phyloP scores from a whole-genome alignment of 148 eudicot genomes.

The Persicaria maculosa region DNA sequence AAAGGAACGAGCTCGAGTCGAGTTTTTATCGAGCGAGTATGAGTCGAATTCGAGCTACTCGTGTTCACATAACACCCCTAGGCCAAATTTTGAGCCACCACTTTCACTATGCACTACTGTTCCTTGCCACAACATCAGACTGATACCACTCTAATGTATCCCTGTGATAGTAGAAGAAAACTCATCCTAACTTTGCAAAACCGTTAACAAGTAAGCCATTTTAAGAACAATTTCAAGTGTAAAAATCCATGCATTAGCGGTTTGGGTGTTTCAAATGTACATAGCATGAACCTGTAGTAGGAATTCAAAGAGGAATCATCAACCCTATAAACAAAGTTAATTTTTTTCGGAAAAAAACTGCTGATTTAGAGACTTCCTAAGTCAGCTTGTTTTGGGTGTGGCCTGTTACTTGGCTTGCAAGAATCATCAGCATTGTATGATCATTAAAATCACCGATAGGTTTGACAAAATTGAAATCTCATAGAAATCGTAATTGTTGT shows the following conservation, averaged over 20 bases:
- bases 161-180: not conserved
- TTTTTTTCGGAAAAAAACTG: not conserved
- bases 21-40: too few relatives aligned
- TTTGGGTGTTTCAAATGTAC: not conserved
- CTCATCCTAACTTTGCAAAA: not conserved
- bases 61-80: too few relatives aligned
- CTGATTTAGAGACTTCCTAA: not conserved
- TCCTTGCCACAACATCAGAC: not conserved
- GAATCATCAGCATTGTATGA: not conserved
- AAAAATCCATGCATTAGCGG: not conserved
- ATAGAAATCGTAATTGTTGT: not conserved
- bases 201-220: not conserved
- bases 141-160: not conserved
- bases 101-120: not conserved
- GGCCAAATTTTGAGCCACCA: not conserved
- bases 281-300: not conserved
- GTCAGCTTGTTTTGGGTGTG: not conserved
- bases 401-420: not conserved
- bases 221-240: not conserved
- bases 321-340: not conserved
- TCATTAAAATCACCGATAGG: not conserved
- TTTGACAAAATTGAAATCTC: not conserved
- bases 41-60: too few relatives aligned
- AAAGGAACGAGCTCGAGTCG: too few relatives aligned
- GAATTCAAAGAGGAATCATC: not conserved